A percentile compares a stretch with the other conserved stretches of the same genome.
Evolutionary conservation across 345 rosid genomes (phyloP).

Genomic region (Adansonia digitata): DNA sequence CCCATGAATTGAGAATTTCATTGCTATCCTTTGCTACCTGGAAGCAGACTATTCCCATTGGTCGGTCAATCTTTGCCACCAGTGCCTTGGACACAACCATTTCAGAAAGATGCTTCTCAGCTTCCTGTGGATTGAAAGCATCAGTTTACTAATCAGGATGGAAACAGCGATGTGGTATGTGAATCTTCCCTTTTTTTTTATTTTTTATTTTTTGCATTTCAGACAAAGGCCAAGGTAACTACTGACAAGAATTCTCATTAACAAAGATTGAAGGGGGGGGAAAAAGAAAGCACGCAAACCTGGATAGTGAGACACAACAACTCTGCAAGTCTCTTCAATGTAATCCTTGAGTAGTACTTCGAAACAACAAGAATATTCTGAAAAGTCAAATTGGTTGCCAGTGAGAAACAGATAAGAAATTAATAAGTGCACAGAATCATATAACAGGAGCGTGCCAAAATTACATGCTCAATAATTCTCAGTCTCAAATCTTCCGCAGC

Average conservation of each 20-base stretch:
- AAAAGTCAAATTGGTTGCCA: slow-evolving; percentile 21
- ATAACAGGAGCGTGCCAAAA: slow-evolving; percentile 2
- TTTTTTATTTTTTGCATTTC: not conserved
- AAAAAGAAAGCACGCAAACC: slow-evolving; percentile 30
- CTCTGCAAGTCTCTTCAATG: slow-evolving; percentile 83
- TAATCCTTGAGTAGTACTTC: slow-evolving; percentile 85
- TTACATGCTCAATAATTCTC: slow-evolving; percentile 93
- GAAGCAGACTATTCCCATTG: slow-evolving; percentile 71
- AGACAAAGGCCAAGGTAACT: not conserved
- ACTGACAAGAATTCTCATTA: not conserved
- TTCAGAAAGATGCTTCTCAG: slow-evolving; percentile 95
- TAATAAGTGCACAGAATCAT: not conserved
- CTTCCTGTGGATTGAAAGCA: slow-evolving; percentile 48
- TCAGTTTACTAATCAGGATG: not conserved
- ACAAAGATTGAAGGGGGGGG: not conserved
- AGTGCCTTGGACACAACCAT: slow-evolving; percentile 97
- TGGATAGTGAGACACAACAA: slow-evolving; percentile 75
- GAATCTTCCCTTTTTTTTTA: no score
- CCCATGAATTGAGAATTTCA: slow-evolving; percentile 90
- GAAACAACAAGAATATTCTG: slow-evolving; percentile 99
- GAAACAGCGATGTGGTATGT: not conserved
- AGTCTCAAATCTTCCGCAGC: slow-evolving; percentile 91
- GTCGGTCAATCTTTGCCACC: slow-evolving; percentile 92
- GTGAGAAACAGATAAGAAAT: not conserved
- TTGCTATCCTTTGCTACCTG: slow-evolving; percentile 76